Conservation (phyloP, 768 basidiomycete species). For the Boletellus ananas region DNA sequence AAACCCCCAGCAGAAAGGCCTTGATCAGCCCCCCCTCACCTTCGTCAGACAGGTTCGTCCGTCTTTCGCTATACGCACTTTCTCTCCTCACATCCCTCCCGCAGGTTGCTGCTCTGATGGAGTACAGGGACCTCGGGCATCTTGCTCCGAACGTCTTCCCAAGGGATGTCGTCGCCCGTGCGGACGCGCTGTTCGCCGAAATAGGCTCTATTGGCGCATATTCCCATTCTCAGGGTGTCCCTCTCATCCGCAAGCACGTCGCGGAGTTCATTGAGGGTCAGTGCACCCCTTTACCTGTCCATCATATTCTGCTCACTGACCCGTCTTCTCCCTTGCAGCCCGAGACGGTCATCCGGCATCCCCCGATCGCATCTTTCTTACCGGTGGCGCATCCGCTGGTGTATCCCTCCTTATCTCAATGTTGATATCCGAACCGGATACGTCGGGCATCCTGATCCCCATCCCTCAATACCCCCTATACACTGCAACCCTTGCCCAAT, state of each 20-base stretch:
- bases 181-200: conserved; percentile 72
- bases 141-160: conserved; percentile 81
- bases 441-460: conserved; percentile 83
- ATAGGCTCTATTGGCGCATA: conserved; percentile 95
- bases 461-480: conserved; percentile 99
- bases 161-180: conserved; percentile 77
- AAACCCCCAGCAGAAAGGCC: conserved; percentile 93
- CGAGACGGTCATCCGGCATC: conserved; percentile 86
- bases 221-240: conserved; percentile 91
- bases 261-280: conserved; percentile 85
- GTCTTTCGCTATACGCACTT: background rate
- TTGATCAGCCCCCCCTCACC: conserved; percentile 91
- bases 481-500: conserved; percentile 89
- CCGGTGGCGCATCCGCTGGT: conserved; percentile 90
- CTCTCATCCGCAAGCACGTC: conserved; percentile 81
- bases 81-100: conserved; percentile 3
- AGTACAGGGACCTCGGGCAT: conserved; percentile 82
- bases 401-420: conserved; percentile 84
- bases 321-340: conserved; percentile 40
- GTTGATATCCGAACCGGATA: conserved; percentile 59
- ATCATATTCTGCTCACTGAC: conserved; percentile 5
- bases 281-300: conserved; percentile 16
- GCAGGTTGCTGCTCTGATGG: conserved; percentile 86
- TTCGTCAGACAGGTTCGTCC: conserved; percentile 82
- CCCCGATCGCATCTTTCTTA: conserved; percentile 88